Base-by-base conservation (phyloP, 768 basidiomycete species). In the Boletus pseudo-olivaceus region DNA sequence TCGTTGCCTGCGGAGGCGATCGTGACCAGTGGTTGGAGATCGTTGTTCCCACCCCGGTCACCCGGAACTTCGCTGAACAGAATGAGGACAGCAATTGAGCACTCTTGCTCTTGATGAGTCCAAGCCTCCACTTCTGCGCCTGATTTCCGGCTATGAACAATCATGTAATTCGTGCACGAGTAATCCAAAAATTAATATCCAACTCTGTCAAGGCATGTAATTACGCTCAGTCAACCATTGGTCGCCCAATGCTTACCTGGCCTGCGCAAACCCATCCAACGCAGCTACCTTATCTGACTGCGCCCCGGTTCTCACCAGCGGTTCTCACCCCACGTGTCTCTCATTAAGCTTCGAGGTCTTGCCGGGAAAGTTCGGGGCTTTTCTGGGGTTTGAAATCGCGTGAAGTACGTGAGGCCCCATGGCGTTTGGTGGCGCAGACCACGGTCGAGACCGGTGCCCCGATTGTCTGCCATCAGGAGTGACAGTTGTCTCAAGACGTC, bases 401-500 rank as follows among this genome's bases (percentile, higher is more conserved):
- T 60, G 58, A 55, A 51, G 53, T 17, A 41, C 59, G 51, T 53
- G 60, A 56, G 59, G 62, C 26, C 54, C 44, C 59, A 51, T 62
- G 52, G 54, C 53, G 40, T 59, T 65, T 12, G 59, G 62, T 57
- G 58, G 69, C 53, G 65, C 63, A 52, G 62, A 65, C 57, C 62
- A 62, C 27, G 62, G 62, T 38, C 57, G 56, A 55, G 68, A 59
- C 49, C 55, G 59, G 46, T 49, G 60, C n/a, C 67, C 71, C 47
- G 65, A 51, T 56, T 76, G 75, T 53, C 72, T 72, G 49, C 76
- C 77, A 44, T 75, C 76, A 40, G 73, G 69, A 19, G 76, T 80
- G 54, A 78, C 63, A 32, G 78, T 79, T 5, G 79, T 80, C 45
- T 80, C 79, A 62, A 69, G 62, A 55, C 79, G 73, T 67, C 72